Base-by-base conservation (phyloP, 371 early-diverging fungal genomes). In the Lichtheimia ornata region DNA sequence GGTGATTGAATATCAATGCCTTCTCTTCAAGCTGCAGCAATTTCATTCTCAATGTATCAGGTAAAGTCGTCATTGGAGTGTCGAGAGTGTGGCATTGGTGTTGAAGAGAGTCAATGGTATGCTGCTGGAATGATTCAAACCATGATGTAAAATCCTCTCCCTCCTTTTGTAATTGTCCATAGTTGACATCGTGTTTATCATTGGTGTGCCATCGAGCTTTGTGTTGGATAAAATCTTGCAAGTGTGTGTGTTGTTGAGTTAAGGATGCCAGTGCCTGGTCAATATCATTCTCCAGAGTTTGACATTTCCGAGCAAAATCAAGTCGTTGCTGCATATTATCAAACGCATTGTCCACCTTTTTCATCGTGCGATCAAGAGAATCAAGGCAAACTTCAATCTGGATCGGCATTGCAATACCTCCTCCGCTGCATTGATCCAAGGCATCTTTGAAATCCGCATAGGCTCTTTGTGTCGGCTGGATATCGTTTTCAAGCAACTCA, bases 381-480 rank as follows among this genome's bases (percentile, higher is more conserved):
- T 74, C 77, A 73, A 75, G 73, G 20, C 70, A 64, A 3, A 63
- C 64, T 47, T 75, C 76, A 7, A 75, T 61, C 56, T 67, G 65
- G 56, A 68, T 71, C 0, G 74, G 78, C 4, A 53, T 69, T 11
- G 35, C 35, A 47, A 47, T 47, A 17, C 18, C 18, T 18, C 22
- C 22, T 5, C 22, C 47, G 14, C 44, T 43, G 14, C n/a, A n/a
- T 17, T 22, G 47, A 5, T 22, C 12, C 47, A 22, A n/a, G 47
- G 47, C 47, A n/a, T n/a, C 22, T 47, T 47, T 22, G 47, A 18
- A 47, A 5, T n/a, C 47, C 5, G 5, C 18, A 22, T 47, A 47
- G 3, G 47, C 47, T 35, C 11, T 35, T 9, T 35, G 4, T 35
- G 35, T 2, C 9, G 6, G 35, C 9, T 35, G 11, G 11, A 35